Conservation (phyloP, 441 rosid genomes). For the Erodium moschatum region DNA sequence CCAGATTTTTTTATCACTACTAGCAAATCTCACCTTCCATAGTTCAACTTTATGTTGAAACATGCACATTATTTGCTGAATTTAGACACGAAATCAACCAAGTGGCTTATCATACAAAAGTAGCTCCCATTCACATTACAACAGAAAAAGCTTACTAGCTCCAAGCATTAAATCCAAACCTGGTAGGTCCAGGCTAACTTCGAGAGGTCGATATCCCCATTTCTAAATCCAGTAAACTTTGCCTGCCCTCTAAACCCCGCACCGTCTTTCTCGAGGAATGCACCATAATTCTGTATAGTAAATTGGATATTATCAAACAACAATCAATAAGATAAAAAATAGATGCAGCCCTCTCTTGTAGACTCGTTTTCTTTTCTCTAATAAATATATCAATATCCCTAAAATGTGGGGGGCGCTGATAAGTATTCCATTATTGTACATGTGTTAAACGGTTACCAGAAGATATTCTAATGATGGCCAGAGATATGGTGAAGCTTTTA, state of each 20-base stretch:
- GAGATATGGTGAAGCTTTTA: conserved; percentile 20
- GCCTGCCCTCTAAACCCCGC: conserved; percentile 79
- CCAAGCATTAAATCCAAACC: conserved; percentile 35
- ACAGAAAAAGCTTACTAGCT: background rate
- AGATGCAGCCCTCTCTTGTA: background rate
- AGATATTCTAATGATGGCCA: background rate
- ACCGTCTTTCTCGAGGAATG: conserved; percentile 83
- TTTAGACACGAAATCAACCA: background rate
- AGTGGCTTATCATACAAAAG: background rate
- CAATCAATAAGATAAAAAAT: background rate
- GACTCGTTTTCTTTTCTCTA: no score
- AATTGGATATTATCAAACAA: background rate
- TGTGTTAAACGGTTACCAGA: background rate
- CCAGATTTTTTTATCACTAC: background rate
- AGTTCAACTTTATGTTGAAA: background rate
- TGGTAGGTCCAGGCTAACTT: conserved; percentile 76
- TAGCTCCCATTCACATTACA: background rate
- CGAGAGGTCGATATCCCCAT: conserved; percentile 73
- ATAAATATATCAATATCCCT: no score
- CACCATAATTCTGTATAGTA: conserved; percentile 72
- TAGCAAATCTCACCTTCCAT: background rate
- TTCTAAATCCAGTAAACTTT: conserved; percentile 68
- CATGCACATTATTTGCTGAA: background rate
- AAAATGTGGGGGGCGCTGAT: background rate
- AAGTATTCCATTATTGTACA: background rate